Evolutionary conservation across 352 stramenopile species (phyloP).

Genomic region (Phytophthora syringae): DNA sequence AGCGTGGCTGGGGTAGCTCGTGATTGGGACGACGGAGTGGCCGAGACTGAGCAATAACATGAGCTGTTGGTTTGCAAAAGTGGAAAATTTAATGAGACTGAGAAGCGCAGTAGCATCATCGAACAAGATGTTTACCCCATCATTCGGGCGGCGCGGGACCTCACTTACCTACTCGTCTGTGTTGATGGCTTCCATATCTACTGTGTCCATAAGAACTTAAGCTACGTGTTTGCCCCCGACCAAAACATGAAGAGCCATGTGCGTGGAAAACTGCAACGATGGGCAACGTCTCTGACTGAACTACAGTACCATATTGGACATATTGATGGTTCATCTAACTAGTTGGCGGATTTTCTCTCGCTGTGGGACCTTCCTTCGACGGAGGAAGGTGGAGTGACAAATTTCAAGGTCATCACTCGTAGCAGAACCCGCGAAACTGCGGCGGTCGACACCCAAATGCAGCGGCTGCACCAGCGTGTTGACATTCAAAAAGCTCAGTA

Average conservation of each 20-base stretch:
- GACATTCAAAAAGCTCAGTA: neutral
- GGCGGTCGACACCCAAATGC: neutral
- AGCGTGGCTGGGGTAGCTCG: constrained; percentile 3
- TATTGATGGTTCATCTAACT: neutral
- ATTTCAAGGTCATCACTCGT: neutral
- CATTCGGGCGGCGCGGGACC: neutral
- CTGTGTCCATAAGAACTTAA: neutral
- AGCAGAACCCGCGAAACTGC: neutral
- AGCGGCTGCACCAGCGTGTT: neutral
- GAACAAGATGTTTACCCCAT: constrained; percentile 27
- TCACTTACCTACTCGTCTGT: neutral
- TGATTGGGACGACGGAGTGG: neutral
- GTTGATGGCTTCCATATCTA: neutral
- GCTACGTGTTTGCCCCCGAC: neutral
- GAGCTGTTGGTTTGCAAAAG: constrained; percentile 17
- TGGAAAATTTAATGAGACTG: constrained; percentile 9
- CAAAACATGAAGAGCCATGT: neutral
- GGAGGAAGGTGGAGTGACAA: neutral
- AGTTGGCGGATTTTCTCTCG: neutral
- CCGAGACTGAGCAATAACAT: constrained; percentile 1
- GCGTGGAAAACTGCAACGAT: neutral
- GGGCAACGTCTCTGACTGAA: neutral
- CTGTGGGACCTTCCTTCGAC: neutral
- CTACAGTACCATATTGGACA: neutral
- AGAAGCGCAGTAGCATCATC: constrained; percentile 14